Base-by-base conservation (phyloP, 371 early-diverging fungal genomes). In the Basidiobolus heterosporus region DNA sequence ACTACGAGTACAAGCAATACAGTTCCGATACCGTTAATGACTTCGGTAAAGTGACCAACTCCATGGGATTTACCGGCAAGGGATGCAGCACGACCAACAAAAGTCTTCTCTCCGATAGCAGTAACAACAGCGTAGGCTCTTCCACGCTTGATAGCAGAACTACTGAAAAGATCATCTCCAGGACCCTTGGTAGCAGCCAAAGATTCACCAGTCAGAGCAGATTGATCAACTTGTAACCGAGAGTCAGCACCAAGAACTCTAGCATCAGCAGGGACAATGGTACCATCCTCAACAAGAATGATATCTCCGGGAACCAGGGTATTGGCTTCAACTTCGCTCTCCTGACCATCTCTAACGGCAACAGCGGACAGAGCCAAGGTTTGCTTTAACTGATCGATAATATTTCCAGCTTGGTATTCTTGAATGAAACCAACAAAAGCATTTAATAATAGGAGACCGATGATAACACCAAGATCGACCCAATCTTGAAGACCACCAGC, bases 241-340 rank as follows among this genome's bases (percentile, higher is more conserved):
- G 80, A 80, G 43, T 78, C 86, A 36, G 88, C 64, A 2, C 93
- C 91, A 44, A 92, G 64, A 30, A 91, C 57, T 17, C 80, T 74
- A 16, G 69, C 79, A 55, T 95, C 96, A 9, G 94, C 97, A 24
- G 93, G 91, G 23, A 94, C 68, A 53, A 90, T 91, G 59, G 92
- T 92, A 42, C 97, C 97, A 35, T 90, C 60, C 38, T 88, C 78
- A 3, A 93, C 67, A 1, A 82, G 79, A 49, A 96, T 74, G 20
- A 93, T 61, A 54, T 96, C 93, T 23, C 83, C 92, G 2, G 90
- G 87, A 9, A 84, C 80, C 8, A 89, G 65, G 5, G 74, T 67
- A 30, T 61, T 55, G 8, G 90, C 75, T 19, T 85, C 83, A 3
- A 91, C 66, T 47, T 89, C 91, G 37, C 68, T 62, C 24, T 90